Evolutionary conservation across 148 eudicot genomes (phyloP), one percentile per base, ranked within the genome.

Genomic region (Cornus florida): DNA sequence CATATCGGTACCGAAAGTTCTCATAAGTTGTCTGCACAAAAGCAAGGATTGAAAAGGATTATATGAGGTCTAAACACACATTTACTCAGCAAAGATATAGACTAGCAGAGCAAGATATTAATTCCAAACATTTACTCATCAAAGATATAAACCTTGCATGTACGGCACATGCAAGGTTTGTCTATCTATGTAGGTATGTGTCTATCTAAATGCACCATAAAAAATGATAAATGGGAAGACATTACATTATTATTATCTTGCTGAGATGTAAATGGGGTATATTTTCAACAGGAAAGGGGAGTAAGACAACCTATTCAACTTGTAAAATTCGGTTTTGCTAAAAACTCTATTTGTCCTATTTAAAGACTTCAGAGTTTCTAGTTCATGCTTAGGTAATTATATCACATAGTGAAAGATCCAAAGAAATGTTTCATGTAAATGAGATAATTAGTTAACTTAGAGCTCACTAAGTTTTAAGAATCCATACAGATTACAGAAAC

Each of bases 11-110:
- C 43, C 98, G 87, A 67, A 96, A 96, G 84, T 91, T 96, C 81
- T 96, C 99, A 70, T 96, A 96, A 41, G 99, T 96, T 24, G 99
- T 93, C 99, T 95, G 97, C 85, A 79, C 20, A 57, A 48, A 19
- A 59, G 43, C 46, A 75, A 75, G 22, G 13, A 65, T 28, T n/a
- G 38, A 57, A 75, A 9, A 1, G 43, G 33, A 19, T 70, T 59
- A 68, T 20, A 39, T 78, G 64, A 81, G 41, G n/a, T 23, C 33
- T 71, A 48, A 79, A 70, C 72, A 67, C 71, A 77, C 13, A 68
- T 71, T 41, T 76, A 69, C 17, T 73, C 66, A 46, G 70, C 71
- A 17, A 33, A 20, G 11, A 23, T 16, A 22, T 23, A 43, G n/a
- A 32, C 19, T 14, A 72, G 69, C 22, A 46, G 28, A 59, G 48